Evolutionary conservation across 2,329 filamentous ascomycete genomes (phyloP), one percentile per base, ranked within the genome.

Genomic region (Sporothrix schenckii): DNA sequence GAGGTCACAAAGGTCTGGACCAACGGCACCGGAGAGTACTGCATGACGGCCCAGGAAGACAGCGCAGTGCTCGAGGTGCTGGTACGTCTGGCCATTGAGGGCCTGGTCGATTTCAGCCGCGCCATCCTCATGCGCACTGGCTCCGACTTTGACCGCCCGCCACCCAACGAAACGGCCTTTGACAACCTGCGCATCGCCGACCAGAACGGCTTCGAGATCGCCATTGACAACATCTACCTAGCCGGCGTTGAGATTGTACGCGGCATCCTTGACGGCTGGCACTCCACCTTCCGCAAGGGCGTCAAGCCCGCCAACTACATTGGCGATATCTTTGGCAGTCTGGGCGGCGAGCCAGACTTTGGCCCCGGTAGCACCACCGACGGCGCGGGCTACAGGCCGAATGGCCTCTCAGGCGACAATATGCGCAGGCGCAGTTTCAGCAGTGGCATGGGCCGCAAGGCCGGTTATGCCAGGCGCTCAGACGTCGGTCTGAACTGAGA

Each of bases 1-100:
- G 88, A 89, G 73, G 89, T 86, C 24, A 89, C 88, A 3, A 79
- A 74, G 0, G 75, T 90, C 0, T 86, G 88, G 80, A 92, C 90
- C 2, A 92, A 92, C 75, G 89, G 89, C 3, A 87, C 85, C 0
- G 89, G 88, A 0, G 78, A 83, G 6, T 92, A 92, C 80, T 92
- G 90, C 80, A 87, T 89, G 79, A 90, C 86, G 1, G 89, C 89
- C 0, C 90, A 92, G 77, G 91, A 92, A 78, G 90, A 92, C 76
- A 91, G 89, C 75, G 90, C 89, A 0, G 86, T 86, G 0, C 84
- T 92, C 0, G 89, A 90, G 74, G 89, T 86, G 5, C 80, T 92
- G 39, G 78, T 91, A 24, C 85, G 90, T 14, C 85, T 84, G 1
- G 85, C 88, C 0, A 79, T 85, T 27, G 81, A 83, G 73, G 84